Evolutionary conservation across 108 stramenopile species (phyloP).

Genomic region (Conticribra guillardii): DNA sequence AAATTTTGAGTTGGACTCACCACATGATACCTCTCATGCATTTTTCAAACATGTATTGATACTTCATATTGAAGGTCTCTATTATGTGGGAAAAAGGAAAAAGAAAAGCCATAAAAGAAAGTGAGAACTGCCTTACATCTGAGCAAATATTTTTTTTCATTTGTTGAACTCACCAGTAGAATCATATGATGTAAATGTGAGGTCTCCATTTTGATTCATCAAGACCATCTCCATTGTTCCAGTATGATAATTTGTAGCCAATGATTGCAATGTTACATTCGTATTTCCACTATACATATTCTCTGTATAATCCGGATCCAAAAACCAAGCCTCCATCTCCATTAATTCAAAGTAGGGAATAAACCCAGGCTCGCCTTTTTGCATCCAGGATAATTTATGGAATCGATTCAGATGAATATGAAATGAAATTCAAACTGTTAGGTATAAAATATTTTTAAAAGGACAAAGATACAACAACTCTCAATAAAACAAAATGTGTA

Average conservation of each 20-base stretch:
- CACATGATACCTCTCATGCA: conserved; percentile 48
- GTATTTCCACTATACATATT: no score
- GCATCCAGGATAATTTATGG: no score
- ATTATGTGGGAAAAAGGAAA: neutral
- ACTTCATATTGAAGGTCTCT: conserved; percentile 26
- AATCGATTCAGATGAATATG: no score
- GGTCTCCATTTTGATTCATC: conserved; percentile 2
- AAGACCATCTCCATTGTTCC: conserved; percentile 33
- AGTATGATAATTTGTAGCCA: conserved; percentile 4
- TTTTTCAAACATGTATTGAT: conserved; percentile 16
- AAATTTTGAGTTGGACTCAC: no score
- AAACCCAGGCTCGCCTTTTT: no score
- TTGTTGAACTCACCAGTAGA: no score
- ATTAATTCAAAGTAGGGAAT: no score
- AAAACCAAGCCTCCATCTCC: no score
- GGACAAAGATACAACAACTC: neutral
- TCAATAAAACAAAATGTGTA: neutral
- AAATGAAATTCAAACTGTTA: no score
- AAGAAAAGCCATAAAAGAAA: neutral
- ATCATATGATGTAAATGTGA: conserved; percentile 39
- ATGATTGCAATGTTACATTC: no score
- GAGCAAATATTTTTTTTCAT: no score
- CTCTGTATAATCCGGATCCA: no score
- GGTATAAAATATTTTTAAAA: neutral
- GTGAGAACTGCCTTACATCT: neutral